These are phyloP conservation scores for Colletotrichum agaves DNA, from an alignment of 2,329 filamentous ascomycete species.

Conservation along the genomic window DNA sequence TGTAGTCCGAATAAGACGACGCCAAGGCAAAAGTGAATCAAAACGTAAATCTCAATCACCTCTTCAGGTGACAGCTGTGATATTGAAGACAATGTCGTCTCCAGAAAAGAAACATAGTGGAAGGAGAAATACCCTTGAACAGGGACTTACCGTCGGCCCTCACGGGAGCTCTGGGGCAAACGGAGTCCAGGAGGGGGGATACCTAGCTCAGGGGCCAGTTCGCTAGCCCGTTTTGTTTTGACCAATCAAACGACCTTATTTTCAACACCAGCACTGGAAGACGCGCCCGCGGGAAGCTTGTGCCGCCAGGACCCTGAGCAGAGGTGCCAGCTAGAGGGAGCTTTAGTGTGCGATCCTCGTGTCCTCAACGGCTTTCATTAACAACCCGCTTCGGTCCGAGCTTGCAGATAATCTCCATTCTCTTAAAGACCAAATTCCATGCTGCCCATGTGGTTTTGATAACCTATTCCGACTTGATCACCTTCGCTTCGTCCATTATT, in stretches of 20 bases:
- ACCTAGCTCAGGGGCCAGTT: constrained; percentile 17
- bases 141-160: constrained; percentile 2
- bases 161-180: constrained; percentile 7
- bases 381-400: constrained; percentile 24
- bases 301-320: constrained; percentile 3
- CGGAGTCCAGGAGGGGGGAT: background rate
- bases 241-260: constrained; percentile 15
- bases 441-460: background rate
- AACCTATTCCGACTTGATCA: background rate
- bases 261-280: constrained; percentile 4
- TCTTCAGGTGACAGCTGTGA: background rate
- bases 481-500: background rate
- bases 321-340: constrained; percentile 28
- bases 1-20: background rate
- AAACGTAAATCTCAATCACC: background rate
- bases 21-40: background rate
- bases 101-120: constrained; percentile 8
- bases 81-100: background rate
- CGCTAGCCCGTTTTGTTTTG: background rate
- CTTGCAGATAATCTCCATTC: constrained; percentile 7
- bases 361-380: background rate
- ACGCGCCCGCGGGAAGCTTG: constrained; percentile 6
- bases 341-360: background rate
- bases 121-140: background rate
- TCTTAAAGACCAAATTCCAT: background rate